phyloP scores from a whole-genome alignment of 306 rosid species.

The Alnus rubra region DNA sequence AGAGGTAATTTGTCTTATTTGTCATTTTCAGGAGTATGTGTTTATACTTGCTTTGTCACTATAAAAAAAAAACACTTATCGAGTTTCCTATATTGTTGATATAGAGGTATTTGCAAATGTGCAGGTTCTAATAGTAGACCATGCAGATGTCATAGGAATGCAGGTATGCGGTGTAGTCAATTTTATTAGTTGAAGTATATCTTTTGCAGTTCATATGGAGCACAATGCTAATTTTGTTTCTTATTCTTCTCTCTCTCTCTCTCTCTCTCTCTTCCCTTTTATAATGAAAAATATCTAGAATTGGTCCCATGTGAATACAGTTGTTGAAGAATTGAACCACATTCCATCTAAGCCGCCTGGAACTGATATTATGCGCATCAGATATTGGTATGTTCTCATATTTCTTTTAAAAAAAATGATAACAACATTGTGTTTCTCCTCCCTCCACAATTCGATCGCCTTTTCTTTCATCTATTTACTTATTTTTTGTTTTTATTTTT shows the following conservation, averaged over 20 bases:
- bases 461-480: constrained; percentile 5
- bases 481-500: neutral
- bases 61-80: neutral
- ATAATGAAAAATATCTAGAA: constrained; percentile 48
- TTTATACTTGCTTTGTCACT: constrained; percentile 25
- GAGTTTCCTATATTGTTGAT: constrained; percentile 22
- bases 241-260: neutral
- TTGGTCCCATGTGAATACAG: constrained; percentile 73
- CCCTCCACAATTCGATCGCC: neutral
- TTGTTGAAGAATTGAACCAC: constrained; percentile 68
- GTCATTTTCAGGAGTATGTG: constrained; percentile 19
- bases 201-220: constrained; percentile 21
- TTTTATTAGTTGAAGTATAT: constrained; percentile 27
- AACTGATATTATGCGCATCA: constrained; percentile 84
- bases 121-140: constrained; percentile 91
- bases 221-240: constrained; percentile 8
- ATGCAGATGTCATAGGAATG: constrained; percentile 90
- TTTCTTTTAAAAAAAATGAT: neutral
- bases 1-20: constrained; percentile 56
- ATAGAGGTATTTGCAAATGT: constrained; percentile 11
- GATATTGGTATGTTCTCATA: constrained; percentile 62
- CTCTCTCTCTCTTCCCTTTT: constrained; percentile 4
- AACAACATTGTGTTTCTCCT: neutral
- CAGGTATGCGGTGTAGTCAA: constrained; percentile 57
- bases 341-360: constrained; percentile 76